Evolutionary conservation across 768 basidiomycete genomes (phyloP).

Genomic region (Naganishia vaughanmartiniae): DNA sequence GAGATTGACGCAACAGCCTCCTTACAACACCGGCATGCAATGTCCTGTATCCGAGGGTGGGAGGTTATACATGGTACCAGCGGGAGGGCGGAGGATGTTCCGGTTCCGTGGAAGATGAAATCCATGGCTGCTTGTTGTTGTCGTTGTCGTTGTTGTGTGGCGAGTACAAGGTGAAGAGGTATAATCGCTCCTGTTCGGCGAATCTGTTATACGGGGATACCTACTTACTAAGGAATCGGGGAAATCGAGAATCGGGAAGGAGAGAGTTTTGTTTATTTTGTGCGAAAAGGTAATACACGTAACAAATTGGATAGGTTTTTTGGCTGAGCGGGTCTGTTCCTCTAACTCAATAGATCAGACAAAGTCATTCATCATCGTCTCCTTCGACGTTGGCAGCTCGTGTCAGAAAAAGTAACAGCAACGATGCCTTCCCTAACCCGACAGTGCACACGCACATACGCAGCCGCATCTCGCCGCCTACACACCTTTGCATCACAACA

Average conservation of each 20-base stretch:
- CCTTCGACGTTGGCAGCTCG: background rate
- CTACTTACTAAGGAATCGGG: background rate
- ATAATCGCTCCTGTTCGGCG: no score
- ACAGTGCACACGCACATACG: background rate
- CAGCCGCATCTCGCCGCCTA: background rate
- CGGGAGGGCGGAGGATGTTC: slow-evolving; percentile 72
- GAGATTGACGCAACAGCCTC: slow-evolving; percentile 50
- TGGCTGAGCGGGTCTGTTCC: background rate
- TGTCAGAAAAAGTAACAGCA: background rate
- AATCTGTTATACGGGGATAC: no score
- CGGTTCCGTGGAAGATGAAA: slow-evolving; percentile 79
- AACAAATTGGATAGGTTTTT: background rate
- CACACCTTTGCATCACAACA: background rate
- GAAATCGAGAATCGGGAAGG: background rate
- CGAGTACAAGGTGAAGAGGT: no score
- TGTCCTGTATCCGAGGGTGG: slow-evolving; percentile 41
- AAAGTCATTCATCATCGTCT: background rate
- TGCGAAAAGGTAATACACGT: background rate
- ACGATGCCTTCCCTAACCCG: background rate
- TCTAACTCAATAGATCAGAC: no score
- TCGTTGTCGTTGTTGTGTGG: no score
- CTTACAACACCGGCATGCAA: slow-evolving; percentile 56
- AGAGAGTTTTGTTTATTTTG: background rate
- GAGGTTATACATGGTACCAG: slow-evolving; percentile 68
- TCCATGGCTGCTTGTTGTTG: slow-evolving; percentile 53